Conservation (phyloP, 371 early-diverging fungal species). For the Circinella umbellata region DNA sequence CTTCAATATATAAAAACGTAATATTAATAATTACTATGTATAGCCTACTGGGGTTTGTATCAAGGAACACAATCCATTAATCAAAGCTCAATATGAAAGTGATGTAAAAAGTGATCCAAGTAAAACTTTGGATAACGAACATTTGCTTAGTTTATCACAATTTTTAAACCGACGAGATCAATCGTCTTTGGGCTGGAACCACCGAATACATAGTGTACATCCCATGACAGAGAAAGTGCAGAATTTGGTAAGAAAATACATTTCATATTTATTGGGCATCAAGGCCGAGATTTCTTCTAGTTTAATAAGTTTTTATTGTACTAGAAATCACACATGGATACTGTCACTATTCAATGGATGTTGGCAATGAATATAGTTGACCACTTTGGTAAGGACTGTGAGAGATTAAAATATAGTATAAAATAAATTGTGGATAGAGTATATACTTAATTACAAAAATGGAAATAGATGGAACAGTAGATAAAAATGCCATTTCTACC, state of each 20-base stretch:
- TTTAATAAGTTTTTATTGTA: background rate
- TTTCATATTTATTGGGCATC: background rate
- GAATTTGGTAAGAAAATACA: background rate
- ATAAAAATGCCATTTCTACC: background rate
- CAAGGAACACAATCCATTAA: background rate
- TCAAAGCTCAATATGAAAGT: background rate
- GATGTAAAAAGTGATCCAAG: conserved; percentile 7
- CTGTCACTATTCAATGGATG: background rate
- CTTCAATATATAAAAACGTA: too few species aligned
- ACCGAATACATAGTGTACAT: background rate
- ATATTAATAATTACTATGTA: background rate
- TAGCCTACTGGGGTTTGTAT: background rate
- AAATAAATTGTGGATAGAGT: too few species aligned
- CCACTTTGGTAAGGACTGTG: too few species aligned
- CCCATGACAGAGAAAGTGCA: background rate
- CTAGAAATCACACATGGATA: background rate
- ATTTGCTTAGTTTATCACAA: background rate
- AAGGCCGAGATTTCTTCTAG: too few species aligned
- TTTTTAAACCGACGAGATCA: conserved; percentile 3
- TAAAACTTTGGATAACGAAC: conserved; percentile 15
- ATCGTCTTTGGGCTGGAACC: conserved; percentile 1
- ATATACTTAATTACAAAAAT: too few species aligned
- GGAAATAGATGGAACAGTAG: background rate
- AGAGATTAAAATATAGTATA: too few species aligned
- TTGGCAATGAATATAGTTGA: too few species aligned